Conservation (phyloP, 2,329 filamentous ascomycete species). For the Fusarium globosum region DNA sequence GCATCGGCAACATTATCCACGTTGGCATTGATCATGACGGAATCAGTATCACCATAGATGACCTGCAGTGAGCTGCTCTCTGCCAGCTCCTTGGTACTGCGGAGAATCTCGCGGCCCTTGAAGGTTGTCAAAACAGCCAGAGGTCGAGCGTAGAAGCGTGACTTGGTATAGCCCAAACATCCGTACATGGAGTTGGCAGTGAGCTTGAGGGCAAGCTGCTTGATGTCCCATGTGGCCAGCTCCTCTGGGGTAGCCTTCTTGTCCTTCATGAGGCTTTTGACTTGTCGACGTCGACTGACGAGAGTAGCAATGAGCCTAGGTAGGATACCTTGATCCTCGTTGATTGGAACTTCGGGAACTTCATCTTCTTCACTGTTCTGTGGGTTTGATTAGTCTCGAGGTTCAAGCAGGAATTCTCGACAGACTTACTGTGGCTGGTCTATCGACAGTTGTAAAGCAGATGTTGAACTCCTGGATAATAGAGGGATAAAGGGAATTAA, state of each 20-base stretch:
- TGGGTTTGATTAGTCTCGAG: conserved; percentile 43
- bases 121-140: conserved; percentile 95
- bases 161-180: conserved; percentile 95
- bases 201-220: conserved; percentile 94
- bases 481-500: conserved; percentile 97
- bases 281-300: conserved; percentile 87
- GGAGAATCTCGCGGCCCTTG: conserved; percentile 97
- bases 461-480: conserved; percentile 99
- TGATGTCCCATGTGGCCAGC: conserved; percentile 96
- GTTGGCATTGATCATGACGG: conserved; percentile 99
- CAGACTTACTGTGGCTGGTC: conserved; percentile 72
- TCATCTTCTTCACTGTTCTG: conserved; percentile 79
- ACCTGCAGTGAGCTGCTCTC: conserved; percentile 92
- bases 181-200: conserved; percentile 99
- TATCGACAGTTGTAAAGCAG: conserved; percentile 97
- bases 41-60: conserved; percentile 99
- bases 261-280: conserved; percentile 97
- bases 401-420: neutral
- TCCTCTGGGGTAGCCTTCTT: conserved; percentile 87
- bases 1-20: conserved; percentile 93
- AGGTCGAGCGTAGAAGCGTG: conserved; percentile 95
- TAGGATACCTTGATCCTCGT: conserved; percentile 85
- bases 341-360: conserved; percentile 85
- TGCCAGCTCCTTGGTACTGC: conserved; percentile 94
- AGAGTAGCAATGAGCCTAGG: conserved; percentile 92